Evolutionary conservation across 1,139 yeast species (phyloP), one percentile per base, ranked within the genome.

Genomic region (Maudiozyma humilis): DNA sequence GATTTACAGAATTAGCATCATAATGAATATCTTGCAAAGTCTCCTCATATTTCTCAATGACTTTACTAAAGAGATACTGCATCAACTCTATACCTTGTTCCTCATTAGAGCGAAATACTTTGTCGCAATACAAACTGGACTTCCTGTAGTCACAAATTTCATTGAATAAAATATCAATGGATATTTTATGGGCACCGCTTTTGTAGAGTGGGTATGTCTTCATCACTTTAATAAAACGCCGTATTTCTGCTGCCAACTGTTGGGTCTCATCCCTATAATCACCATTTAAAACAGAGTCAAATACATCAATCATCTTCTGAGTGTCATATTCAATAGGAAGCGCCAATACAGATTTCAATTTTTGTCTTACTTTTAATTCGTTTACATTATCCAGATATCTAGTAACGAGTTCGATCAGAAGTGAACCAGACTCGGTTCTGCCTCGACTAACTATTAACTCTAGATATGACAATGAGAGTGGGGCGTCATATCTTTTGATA

Each of bases 111-210:
- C 72, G 56, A 48, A 73, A 78, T 1, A 82, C 64, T 4, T 71
- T 72, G 1, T 76, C 63, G 52, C 93, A 79, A 57, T 85, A 80
- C 40, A 67, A 63, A 50, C 82, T 72, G 0, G 94, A 84, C 15
- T 69, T 68, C 19, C 66, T 66, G 45, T 76, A 71, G 55, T 82
- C 83, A 13, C 74, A 65, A 40, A 87, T 63, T 36, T 79, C 78
- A 45, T 73, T 71, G 44, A 76, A 78, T 38, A 79, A 70, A 1
- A 86, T 75, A 48, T 76, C 76, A 23, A 91, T 67, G 0, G 89
- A 81, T 41, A 77, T 73, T 13, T 72, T 72, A 55, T 86, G 87
- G 46, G 77, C 78, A 1, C 78, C 81, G 38, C 83, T 61, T 49
- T 76, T 71, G 36, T 73, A 72, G 45, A 82, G 70, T 2, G 89